These are phyloP conservation scores for Ophiostoma montium DNA, from an alignment of 2,329 filamentous ascomycete species.

Conservation along the genomic window DNA sequence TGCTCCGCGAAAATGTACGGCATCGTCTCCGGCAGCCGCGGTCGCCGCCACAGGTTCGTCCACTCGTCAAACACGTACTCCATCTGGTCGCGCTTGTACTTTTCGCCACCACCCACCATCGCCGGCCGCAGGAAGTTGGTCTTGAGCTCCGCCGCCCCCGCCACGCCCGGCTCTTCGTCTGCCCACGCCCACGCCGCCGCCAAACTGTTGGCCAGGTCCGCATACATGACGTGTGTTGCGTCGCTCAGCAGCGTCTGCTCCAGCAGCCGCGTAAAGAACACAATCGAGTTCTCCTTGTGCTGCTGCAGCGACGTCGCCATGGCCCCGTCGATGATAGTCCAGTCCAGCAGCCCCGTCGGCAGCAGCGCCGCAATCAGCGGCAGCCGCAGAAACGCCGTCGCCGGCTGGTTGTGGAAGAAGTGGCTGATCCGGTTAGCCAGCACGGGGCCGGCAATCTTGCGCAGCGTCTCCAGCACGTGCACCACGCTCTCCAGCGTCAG, in stretches of 20 bases:
- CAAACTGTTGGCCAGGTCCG: slow-evolving; percentile 74
- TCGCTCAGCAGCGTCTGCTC: slow-evolving; percentile 68
- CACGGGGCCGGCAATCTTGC: slow-evolving; percentile 42
- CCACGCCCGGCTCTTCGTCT: slow-evolving; percentile 51
- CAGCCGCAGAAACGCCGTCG: slow-evolving; percentile 40
- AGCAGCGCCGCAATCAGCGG: slow-evolving; percentile 43
- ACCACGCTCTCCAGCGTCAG: slow-evolving; percentile 48
- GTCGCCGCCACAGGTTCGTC: slow-evolving; percentile 67
- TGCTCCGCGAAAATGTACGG: slow-evolving; percentile 70
- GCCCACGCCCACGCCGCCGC: slow-evolving; percentile 75
- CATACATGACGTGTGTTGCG: slow-evolving; percentile 61
- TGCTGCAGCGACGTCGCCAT: slow-evolving; percentile 59
- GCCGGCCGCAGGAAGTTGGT: slow-evolving; percentile 34
- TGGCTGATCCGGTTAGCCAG: slow-evolving; percentile 41
- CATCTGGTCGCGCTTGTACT: slow-evolving; percentile 60
- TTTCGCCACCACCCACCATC: slow-evolving; percentile 26
- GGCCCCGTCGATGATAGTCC: slow-evolving; percentile 53
- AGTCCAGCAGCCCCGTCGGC: slow-evolving; percentile 47
- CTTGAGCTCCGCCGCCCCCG: slow-evolving; percentile 56
- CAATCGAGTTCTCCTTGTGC: slow-evolving; percentile 56
- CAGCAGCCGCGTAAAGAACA: slow-evolving; percentile 67
- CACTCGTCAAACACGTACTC: slow-evolving; percentile 96
- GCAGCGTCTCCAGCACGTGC: slow-evolving; percentile 44
- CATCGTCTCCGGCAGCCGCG: slow-evolving; percentile 59
- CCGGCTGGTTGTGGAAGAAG: slow-evolving; percentile 42